phyloP scores from a whole-genome alignment of 176 grass and related monocot species.

The Puya raimondii region DNA sequence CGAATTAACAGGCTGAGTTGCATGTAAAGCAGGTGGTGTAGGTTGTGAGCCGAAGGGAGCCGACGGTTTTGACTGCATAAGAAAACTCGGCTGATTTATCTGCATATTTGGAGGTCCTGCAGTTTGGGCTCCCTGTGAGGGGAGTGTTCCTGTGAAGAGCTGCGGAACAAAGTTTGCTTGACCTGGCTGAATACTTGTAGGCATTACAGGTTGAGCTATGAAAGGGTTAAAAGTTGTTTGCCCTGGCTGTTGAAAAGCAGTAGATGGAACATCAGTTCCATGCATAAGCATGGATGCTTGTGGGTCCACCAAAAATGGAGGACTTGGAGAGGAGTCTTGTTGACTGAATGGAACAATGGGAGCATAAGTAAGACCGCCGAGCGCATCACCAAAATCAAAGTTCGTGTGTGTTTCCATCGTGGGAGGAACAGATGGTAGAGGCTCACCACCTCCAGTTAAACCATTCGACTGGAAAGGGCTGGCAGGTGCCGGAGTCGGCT shows the following conservation, averaged over 20 bases:
- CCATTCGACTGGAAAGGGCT: constrained; percentile 34
- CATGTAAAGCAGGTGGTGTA: constrained; percentile 29
- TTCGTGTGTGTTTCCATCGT: constrained; percentile 29
- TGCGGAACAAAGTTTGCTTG: constrained; percentile 36
- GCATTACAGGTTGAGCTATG: constrained; percentile 29
- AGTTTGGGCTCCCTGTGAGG: constrained; percentile 31
- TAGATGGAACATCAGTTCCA: constrained; percentile 1
- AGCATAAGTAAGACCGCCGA: constrained; percentile 55
- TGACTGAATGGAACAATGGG: constrained; percentile 21
- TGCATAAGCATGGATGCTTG: constrained; percentile 5
- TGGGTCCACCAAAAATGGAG: constrained; percentile 21
- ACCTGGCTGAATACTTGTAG: constrained; percentile 24
- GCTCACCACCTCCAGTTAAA: constrained; percentile 11
- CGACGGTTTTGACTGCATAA: constrained; percentile 16
- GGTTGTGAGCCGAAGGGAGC: constrained; percentile 19
- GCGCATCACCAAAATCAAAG: constrained; percentile 73
- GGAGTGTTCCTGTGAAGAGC: constrained; percentile 29
- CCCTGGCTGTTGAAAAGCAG: constrained; percentile 28
- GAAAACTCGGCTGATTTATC: constrained; percentile 34
- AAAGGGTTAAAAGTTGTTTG: constrained; percentile 24
- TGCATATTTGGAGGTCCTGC: constrained; percentile 29
- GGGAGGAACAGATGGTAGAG: constrained; percentile 16
- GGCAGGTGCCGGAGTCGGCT: constrained; percentile 33
- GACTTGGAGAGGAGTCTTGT: constrained; percentile 43
- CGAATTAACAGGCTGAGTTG: constrained; percentile 36